Base-by-base conservation (phyloP, 1,284 basidiomycete species). In the Leccinum insolens region DNA sequence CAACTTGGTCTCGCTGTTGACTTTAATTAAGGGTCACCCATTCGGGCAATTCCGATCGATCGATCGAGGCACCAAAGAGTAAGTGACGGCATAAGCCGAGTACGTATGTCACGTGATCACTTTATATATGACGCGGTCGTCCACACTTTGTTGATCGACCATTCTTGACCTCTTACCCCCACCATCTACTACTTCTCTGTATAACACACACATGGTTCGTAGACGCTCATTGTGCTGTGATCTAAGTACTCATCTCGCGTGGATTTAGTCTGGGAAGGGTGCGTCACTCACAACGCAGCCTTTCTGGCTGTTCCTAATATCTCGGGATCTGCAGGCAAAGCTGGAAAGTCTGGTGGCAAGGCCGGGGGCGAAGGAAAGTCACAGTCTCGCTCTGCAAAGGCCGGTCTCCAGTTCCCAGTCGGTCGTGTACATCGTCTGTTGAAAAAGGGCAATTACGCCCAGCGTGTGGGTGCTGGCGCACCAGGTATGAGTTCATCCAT, bases 371-470 rank as follows among this genome's bases (percentile, higher is more conserved):
- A 86, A 55, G 81, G 81, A 68, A 90, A 89, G 76, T 81, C 88
- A 9, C 85, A 90, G 77, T 94, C 94, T 63, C 92, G 94, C 77
- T 95, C 94, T 63, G 84, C 88, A 79, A 91, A 90, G 82, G 88
- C 88, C 67, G 88, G 88, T 70, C 85, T 90, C 69, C 88, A 88
- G 79, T 92, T 95, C 85, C 94, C 93, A 68, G 94, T 95, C 75
- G 94, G 94, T 86, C 94, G 94, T 92, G 94, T 96, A 78, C 94
- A 96, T 82, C 89, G 94, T 86, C 87, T 93, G 65, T 82, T 95
- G 77, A 93, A 93, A 86, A 89, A 89, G 83, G 92, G 92, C 71
- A 94, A 95, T 86, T 94, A 94, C 72, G 91, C 90, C 65, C 88
- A 90, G 77, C 89, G 91, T 81, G 85, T 93, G 69, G 91, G 91